These are phyloP conservation scores for Misopates orontium DNA, from an alignment of 257 asterid genomes.

Conservation along the genomic window DNA sequence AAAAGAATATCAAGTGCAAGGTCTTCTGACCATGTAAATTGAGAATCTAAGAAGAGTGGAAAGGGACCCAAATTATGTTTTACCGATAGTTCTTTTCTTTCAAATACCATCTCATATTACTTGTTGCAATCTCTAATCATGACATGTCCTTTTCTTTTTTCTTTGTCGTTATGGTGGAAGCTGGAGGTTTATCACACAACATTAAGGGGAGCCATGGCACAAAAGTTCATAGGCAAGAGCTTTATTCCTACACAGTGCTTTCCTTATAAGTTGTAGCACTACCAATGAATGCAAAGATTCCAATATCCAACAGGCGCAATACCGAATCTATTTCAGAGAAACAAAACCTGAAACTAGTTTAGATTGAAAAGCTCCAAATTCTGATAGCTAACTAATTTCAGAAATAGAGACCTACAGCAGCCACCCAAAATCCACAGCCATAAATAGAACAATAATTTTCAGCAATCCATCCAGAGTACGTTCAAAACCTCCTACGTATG, in stretches of 20 bases:
- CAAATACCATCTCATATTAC: neutral
- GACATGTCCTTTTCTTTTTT: neutral
- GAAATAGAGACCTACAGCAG: no score
- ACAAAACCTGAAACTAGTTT: neutral
- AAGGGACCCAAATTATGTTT: neutral
- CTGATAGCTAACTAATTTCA: no score
- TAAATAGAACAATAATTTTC: no score
- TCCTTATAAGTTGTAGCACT: neutral
- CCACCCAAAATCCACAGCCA: no score
- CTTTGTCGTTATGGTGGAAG: no score
- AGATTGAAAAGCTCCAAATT: neutral
- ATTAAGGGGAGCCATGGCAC: neutral
- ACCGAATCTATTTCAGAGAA: neutral
- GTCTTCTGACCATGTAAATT: no score
- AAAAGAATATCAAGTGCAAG: no score
- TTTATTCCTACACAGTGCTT: neutral
- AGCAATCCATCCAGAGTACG: no score
- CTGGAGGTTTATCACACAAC: neutral
- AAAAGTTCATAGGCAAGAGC: neutral
- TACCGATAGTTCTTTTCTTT: neutral
- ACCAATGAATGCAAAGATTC: neutral
- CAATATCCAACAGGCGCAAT: neutral
- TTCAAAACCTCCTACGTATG: no score
- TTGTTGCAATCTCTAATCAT: neutral
- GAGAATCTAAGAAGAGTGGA: neutral